Percentiles rank a stretch among this genome's conserved stretches.
phyloP scores from a whole-genome alignment of 345 rosid genomes.

The Mercurialis annua region DNA sequence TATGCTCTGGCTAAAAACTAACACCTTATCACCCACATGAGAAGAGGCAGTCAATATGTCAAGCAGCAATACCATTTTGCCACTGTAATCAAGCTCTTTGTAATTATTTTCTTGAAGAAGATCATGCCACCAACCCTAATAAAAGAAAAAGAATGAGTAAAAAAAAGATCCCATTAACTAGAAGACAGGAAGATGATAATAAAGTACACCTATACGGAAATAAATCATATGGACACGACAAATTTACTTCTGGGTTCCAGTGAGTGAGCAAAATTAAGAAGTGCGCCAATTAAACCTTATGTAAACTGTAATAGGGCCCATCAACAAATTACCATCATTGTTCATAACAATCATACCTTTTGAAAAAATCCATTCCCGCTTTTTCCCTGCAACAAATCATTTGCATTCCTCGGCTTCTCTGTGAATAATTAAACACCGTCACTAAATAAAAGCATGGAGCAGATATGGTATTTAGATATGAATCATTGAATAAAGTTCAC shows the following conservation, averaged over 20 bases:
- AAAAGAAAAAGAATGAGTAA: slow-evolving; percentile 2
- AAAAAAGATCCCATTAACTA: background rate
- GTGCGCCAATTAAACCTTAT: background rate
- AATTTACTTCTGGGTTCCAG: background rate
- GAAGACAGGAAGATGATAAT: background rate
- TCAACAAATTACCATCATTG: background rate
- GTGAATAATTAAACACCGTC: slow-evolving; percentile 17
- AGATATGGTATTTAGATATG: background rate
- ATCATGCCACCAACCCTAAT: slow-evolving; percentile 97
- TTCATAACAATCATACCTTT: slow-evolving; percentile 45
- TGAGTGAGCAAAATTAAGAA: background rate
- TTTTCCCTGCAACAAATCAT: slow-evolving; percentile 50
- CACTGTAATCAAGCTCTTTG: slow-evolving; percentile 70
- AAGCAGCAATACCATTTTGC: slow-evolving; percentile 95
- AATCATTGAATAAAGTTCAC: too few species aligned
- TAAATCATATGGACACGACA: background rate
- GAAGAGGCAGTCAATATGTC: slow-evolving; percentile 81
- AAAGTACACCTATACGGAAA: background rate
- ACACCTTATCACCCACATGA: slow-evolving; percentile 76
- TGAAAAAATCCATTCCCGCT: slow-evolving; percentile 56
- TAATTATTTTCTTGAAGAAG: slow-evolving; percentile 71
- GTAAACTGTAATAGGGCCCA: background rate
- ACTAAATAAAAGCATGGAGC: background rate
- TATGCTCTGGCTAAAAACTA: slow-evolving; percentile 98
- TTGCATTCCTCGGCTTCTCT: slow-evolving; percentile 56